These are phyloP conservation scores for Sphagnum fallax DNA, from an alignment of 228 moss, liverwort and hornwort species.

Conservation along the genomic window DNA sequence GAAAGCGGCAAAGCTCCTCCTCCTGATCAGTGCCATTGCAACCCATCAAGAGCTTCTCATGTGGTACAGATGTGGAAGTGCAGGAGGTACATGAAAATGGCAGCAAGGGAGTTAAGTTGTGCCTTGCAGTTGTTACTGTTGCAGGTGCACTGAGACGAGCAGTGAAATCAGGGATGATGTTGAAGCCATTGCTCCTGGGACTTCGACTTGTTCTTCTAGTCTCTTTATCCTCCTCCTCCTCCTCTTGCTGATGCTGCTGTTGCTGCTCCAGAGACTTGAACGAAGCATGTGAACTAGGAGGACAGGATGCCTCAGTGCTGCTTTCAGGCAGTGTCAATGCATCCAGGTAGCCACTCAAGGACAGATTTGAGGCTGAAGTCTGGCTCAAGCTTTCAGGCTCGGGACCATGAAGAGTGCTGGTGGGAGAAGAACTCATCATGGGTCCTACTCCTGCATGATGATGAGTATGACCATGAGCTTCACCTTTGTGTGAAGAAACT, in stretches of 20 bases:
- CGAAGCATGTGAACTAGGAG: slow-evolving; percentile 29
- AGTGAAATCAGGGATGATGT: slow-evolving; percentile 5
- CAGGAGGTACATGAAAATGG: no score
- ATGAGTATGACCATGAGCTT: slow-evolving; percentile 2
- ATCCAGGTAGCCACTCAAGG: no score
- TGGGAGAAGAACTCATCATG: slow-evolving; percentile 21
- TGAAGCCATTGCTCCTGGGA: slow-evolving; percentile 5
- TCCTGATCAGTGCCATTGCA: no score
- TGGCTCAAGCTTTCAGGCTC: slow-evolving; percentile 24
- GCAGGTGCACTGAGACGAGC: no score
- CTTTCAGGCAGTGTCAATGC: no score
- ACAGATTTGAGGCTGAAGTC: slow-evolving; percentile 10
- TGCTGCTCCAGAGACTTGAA: slow-evolving; percentile 11
- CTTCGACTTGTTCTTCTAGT: slow-evolving; percentile 25
- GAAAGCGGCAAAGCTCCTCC: no score
- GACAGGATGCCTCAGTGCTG: neutral
- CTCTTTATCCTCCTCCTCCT: no score
- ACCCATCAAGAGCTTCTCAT: no score
- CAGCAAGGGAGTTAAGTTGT: no score
- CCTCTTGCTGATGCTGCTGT: no score
- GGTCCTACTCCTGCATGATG: slow-evolving; percentile 10
- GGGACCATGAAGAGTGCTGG: slow-evolving; percentile 33
- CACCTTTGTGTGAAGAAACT: no score
- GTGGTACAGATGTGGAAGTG: no score
- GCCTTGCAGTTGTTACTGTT: slow-evolving; percentile 12